Conservation (phyloP, 192 early-diverging fungal species). For the Lobosporangium transversale region DNA sequence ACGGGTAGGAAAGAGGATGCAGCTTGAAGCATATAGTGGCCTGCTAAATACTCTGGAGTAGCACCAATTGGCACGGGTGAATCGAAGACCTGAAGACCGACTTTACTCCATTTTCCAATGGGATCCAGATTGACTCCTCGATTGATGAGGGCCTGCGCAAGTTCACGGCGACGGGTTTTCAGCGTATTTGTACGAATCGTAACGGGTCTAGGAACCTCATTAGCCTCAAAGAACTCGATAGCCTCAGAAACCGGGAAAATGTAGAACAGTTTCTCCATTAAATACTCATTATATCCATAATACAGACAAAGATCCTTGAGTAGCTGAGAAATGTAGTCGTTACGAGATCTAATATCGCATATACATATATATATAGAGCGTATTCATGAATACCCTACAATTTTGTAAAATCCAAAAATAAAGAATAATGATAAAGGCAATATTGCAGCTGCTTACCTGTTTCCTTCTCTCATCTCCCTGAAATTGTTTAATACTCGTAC, state of each 20-base stretch:
- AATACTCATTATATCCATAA: slow-evolving; percentile 94
- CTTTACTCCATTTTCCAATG: slow-evolving; percentile 98
- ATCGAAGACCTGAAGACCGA: slow-evolving; percentile 96
- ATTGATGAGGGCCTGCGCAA: slow-evolving; percentile 94
- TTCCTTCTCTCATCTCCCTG: slow-evolving; percentile 79
- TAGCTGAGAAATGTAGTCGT: slow-evolving; percentile 89
- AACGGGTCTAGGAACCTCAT: slow-evolving; percentile 95
- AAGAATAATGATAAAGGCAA: no score
- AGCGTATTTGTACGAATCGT: slow-evolving; percentile 98
- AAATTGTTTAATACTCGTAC: slow-evolving; percentile 92
- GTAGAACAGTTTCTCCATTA: slow-evolving; percentile 92
- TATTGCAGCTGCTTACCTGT: slow-evolving; percentile 59
- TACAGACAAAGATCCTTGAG: slow-evolving; percentile 91
- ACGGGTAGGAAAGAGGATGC: slow-evolving; percentile 98
- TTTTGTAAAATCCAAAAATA: no score
- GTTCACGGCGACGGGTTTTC: slow-evolving; percentile 90
- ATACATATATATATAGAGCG: no score
- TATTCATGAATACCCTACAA: no score
- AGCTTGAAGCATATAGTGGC: slow-evolving; percentile 99
- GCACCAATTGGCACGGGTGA: slow-evolving; percentile 94
- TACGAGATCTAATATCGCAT: slow-evolving; percentile 61
- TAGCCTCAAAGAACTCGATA: slow-evolving; percentile 99
- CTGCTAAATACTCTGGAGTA: slow-evolving; percentile 98
- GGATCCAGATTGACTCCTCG: slow-evolving; percentile 98
- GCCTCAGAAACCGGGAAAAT: slow-evolving; percentile 91